Base-by-base conservation (phyloP, 176 grass and related monocot species). In the Olyra latifolia region DNA sequence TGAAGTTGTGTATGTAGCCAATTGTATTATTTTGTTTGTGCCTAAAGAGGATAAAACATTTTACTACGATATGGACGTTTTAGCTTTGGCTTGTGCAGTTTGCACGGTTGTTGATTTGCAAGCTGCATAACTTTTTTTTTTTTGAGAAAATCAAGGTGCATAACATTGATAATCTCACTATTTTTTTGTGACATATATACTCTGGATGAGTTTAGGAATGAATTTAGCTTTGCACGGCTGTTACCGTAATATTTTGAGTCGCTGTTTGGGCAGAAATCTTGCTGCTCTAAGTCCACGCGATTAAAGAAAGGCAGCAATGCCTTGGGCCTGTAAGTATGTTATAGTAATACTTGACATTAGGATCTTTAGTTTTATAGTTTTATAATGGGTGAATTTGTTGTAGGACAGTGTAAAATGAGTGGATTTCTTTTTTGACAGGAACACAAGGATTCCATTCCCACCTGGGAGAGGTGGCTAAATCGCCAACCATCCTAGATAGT, bases 11-110 rank as follows among this genome's bases (percentile, higher is more conserved):
- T 52, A 66, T 74, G 48, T 66, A 72, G 46, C 54, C 54, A 57
- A 62, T 42, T 76, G 82, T 85, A 85, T 71, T 75, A 40, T 66
- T 24, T 60, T 14, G 32, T 62, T 13, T 39, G 8, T 60, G 66
- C 38, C 19, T 35, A 69, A 80, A 71, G 39, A 80, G 54, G 55
- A 49, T 13, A 46, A 22, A 72, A 0, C 1, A 75, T 84, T 69
- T 80, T 69, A 40, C 64, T 38, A 19, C 62, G 29, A 69, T 43
- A 30, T 80, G 69, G 6, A 42, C 7, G 23, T 79, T 27, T 24
- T 83, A 52, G 6, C 22, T 73, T 67, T 60, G 49, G 22, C 29
- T 2, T 68, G 11, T 45, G 60, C 13, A 13, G 9, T 38, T 30
- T 64, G 53, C 66, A 19, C 47, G 17, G 11, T 44, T 53, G 13